phyloP scores from a whole-genome alignment of 2,329 filamentous ascomycete genomes.

The Colletotrichum ledebouriae region DNA sequence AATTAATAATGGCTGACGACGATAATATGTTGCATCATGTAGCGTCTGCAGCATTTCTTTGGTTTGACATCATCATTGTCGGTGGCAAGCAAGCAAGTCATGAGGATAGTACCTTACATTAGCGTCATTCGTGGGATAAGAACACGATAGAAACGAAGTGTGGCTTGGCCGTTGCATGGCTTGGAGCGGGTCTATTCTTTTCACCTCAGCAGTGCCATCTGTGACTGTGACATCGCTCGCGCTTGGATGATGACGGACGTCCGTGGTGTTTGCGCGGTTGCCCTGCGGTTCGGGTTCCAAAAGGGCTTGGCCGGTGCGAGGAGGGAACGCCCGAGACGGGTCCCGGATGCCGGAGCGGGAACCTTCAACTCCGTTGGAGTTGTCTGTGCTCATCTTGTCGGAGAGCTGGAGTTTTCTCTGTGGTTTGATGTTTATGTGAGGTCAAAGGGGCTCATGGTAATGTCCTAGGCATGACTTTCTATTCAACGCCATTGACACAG shows the following conservation, averaged over 20 bases:
- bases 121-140: background rate
- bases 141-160: background rate
- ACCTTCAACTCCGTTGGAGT: background rate
- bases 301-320: slow-evolving; percentile 27
- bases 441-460: background rate
- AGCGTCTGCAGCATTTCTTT: background rate
- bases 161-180: slow-evolving; percentile 6
- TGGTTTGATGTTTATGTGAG: rapidly evolving
- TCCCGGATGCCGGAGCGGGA: slow-evolving; percentile 1
- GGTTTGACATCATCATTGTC: no score
- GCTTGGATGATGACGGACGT: slow-evolving; percentile 32
- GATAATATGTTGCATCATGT: background rate
- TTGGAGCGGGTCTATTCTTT: background rate
- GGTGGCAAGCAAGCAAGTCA: slow-evolving; percentile 7
- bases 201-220: background rate
- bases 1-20: background rate
- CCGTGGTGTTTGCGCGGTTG: slow-evolving; percentile 7
- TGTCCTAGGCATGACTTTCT: no score
- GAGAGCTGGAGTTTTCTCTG: background rate
- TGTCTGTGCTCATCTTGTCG: no score
- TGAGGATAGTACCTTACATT: background rate
- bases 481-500: background rate
- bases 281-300: slow-evolving; percentile 10
- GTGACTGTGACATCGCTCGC: slow-evolving; percentile 4
- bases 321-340: slow-evolving; percentile 2